These are phyloP conservation scores for Aureobasidium pullulans DNA, from an alignment of 2,329 filamentous ascomycete species.

Conservation along the genomic window DNA sequence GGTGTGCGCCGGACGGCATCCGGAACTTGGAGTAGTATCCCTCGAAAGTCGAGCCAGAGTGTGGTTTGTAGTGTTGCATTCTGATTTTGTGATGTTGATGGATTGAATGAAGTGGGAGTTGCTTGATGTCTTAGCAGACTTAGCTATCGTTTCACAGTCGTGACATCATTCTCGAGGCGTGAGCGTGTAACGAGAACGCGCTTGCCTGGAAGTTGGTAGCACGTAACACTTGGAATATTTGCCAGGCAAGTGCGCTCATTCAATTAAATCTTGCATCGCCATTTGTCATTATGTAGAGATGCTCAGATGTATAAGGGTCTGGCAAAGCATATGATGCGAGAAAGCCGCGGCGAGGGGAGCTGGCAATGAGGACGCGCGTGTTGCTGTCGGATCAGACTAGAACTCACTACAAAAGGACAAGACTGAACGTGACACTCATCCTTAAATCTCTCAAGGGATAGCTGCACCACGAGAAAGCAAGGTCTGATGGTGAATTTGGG, in stretches of 20 bases:
- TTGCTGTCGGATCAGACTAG: too few species aligned
- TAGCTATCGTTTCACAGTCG: neutral
- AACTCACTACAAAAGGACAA: too few species aligned
- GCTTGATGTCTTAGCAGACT: neutral
- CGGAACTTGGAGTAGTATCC: slow-evolving; percentile 46
- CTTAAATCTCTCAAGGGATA: too few species aligned
- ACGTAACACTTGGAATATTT: neutral
- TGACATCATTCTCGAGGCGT: neutral
- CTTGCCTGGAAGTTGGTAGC: neutral
- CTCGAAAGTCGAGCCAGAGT: slow-evolving; percentile 38
- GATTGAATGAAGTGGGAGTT: neutral
- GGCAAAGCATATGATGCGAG: neutral
- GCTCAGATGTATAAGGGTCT: too few species aligned
- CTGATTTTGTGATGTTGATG: neutral
- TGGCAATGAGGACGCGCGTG: too few species aligned
- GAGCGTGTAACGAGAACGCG: neutral
- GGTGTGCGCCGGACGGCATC: slow-evolving; percentile 38
- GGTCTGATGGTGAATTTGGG: too few species aligned
- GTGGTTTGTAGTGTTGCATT: slow-evolving; percentile 30
- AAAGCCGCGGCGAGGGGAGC: too few species aligned
- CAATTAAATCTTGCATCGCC: too few species aligned
- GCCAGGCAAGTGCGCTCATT: too few species aligned
- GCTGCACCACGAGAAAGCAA: too few species aligned
- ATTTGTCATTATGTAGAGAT: too few species aligned
- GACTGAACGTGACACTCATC: too few species aligned